Evolutionary conservation across 2,329 filamentous ascomycete genomes (phyloP).

Genomic region (Diaporthe citri): DNA sequence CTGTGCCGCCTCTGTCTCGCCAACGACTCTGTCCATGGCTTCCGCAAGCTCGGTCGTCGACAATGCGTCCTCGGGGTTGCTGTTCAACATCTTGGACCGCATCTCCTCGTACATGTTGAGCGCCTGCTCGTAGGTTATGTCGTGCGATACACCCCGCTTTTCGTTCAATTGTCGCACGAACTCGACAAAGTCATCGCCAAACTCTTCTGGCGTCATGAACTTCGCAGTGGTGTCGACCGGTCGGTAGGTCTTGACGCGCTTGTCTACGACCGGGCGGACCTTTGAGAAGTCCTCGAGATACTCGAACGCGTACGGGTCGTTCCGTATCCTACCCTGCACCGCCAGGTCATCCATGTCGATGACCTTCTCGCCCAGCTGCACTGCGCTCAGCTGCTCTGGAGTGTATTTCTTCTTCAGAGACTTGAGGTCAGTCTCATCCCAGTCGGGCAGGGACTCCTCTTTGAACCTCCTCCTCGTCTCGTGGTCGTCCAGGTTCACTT

Average conservation of each 20-base stretch:
- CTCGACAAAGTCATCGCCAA: slow-evolving; percentile 67
- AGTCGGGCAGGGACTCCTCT: slow-evolving; percentile 69
- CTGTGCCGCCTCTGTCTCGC: slow-evolving; percentile 42
- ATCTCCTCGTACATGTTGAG: slow-evolving; percentile 63
- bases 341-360: slow-evolving; percentile 82
- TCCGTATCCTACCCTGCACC: slow-evolving; percentile 77
- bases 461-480: slow-evolving; percentile 59
- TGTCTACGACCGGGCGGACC: slow-evolving; percentile 83
- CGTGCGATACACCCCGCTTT: slow-evolving; percentile 40
- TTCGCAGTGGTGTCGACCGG: slow-evolving; percentile 68
- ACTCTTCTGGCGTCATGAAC: slow-evolving; percentile 73
- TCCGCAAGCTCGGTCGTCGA: slow-evolving; percentile 40
- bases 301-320: slow-evolving; percentile 77
- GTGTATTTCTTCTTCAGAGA: slow-evolving; percentile 78
- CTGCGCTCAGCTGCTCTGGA: slow-evolving; percentile 82
- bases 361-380: slow-evolving; percentile 83
- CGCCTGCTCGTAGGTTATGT: slow-evolving; percentile 53
- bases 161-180: slow-evolving; percentile 60
- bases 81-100: slow-evolving; percentile 52
- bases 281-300: slow-evolving; percentile 88
- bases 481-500: slow-evolving; percentile 62
- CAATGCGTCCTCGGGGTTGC: slow-evolving; percentile 49
- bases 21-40: slow-evolving; percentile 42
- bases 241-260: slow-evolving; percentile 64
- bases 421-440: slow-evolving; percentile 75